Evolutionary conservation across 495 filamentous ascomycete genomes (phyloP).

Genomic region (Friedmanniomyces endolithicus): DNA sequence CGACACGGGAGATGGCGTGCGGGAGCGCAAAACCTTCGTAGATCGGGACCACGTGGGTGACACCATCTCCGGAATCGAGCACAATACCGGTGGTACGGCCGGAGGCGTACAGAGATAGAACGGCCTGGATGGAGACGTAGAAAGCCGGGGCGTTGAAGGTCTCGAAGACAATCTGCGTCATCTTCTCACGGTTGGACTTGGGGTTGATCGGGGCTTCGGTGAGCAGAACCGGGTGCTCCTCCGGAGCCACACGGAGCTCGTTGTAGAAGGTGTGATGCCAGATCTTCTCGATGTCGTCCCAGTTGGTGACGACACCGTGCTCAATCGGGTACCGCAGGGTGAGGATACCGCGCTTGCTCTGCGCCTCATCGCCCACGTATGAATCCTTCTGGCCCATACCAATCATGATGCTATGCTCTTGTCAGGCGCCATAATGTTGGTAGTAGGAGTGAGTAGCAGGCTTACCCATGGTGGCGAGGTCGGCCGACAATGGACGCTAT

Average conservation of each 20-base stretch:
- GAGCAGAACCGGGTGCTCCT: slow-evolving; percentile 98
- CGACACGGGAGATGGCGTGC: slow-evolving; percentile 97
- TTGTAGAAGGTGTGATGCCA: slow-evolving; percentile 99
- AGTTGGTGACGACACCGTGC: slow-evolving; percentile 99
- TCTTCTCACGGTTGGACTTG: slow-evolving; percentile 99
- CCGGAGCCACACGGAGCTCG: slow-evolving; percentile 97
- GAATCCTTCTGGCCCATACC: slow-evolving; percentile 99
- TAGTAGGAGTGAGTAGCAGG: not conserved
- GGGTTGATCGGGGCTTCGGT: slow-evolving; percentile 99
- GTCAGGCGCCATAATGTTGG: slow-evolving; percentile 25
- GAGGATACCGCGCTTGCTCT: slow-evolving; percentile 99
- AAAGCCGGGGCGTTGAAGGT: slow-evolving; percentile 99
- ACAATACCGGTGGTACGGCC: slow-evolving; percentile 99
- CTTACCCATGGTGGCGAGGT: slow-evolving; percentile 98
- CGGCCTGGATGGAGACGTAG: slow-evolving; percentile 99
- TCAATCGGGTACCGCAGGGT: slow-evolving; percentile 98
- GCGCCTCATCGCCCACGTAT: slow-evolving; percentile 98
- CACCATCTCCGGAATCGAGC: slow-evolving; percentile 98
- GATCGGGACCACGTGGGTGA: slow-evolving; percentile 99
- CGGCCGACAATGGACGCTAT: slow-evolving; percentile 97
- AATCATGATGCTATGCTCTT: slow-evolving; percentile 84
- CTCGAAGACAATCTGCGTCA: slow-evolving; percentile 99
- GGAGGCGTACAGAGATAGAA: slow-evolving; percentile 96
- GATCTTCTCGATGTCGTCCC: slow-evolving; percentile 99
- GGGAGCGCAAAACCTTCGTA: slow-evolving; percentile 99